These are phyloP conservation scores for Cornus kousa DNA, from an alignment of 148 eudicot species.

Conservation along the genomic window DNA sequence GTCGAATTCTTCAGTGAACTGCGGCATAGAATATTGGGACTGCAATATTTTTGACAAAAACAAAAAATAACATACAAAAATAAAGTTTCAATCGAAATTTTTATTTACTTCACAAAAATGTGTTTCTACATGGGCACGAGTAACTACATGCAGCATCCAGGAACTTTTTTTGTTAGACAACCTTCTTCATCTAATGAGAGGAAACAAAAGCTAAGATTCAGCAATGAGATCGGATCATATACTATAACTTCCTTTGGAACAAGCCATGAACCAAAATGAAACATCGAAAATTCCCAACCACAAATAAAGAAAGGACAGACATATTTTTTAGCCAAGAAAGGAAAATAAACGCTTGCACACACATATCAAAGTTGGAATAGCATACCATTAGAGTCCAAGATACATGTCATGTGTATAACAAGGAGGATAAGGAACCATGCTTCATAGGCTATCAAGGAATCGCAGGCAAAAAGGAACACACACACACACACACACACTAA, in stretches of 20 bases:
- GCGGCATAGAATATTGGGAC: slow-evolving; percentile 9
- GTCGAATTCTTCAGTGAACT: slow-evolving; percentile 28
- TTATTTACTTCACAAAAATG: no score
- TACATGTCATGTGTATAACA: neutral
- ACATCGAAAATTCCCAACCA: neutral
- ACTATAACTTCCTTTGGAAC: neutral
- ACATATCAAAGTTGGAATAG: neutral
- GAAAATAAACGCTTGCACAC: neutral
- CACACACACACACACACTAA: no score
- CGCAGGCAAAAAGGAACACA: no score
- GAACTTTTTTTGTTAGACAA: neutral
- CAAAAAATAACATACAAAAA: neutral
- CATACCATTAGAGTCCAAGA: neutral
- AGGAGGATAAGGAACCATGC: neutral
- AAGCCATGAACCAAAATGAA: neutral
- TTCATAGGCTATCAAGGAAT: neutral
- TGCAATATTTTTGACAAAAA: neutral
- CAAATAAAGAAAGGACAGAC: neutral
- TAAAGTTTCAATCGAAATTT: neutral
- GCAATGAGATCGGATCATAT: neutral
- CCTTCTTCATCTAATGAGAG: neutral
- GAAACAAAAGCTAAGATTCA: neutral
- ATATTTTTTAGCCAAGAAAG: neutral
- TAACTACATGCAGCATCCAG: neutral
- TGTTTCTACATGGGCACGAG: neutral